phyloP scores from a whole-genome alignment of 2,329 filamentous ascomycete genomes.

The Penicillium olsonii region DNA sequence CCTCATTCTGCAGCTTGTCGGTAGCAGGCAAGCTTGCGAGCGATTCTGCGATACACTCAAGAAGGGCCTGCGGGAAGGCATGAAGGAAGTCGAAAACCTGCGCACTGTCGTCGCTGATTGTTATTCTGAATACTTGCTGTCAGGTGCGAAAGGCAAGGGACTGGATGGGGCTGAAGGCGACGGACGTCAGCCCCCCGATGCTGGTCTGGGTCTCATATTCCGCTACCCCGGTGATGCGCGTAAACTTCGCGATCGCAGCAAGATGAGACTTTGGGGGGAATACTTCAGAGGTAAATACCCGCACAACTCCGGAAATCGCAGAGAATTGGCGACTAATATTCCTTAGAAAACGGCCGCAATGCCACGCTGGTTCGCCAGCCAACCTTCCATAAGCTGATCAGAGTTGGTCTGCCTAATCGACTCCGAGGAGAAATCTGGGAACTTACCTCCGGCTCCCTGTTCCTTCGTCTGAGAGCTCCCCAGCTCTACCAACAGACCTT shows the following conservation, averaged over 20 bases:
- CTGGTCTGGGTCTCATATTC: slow-evolving; percentile 88
- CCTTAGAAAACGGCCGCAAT: slow-evolving; percentile 83
- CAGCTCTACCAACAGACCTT: slow-evolving; percentile 82
- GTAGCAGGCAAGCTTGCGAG: slow-evolving; percentile 85
- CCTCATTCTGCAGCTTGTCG: slow-evolving; percentile 87
- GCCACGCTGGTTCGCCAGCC: slow-evolving; percentile 89
- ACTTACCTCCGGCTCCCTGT: slow-evolving; percentile 86
- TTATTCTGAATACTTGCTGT: slow-evolving; percentile 83
- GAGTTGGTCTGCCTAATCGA: slow-evolving; percentile 90
- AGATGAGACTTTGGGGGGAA: slow-evolving; percentile 97
- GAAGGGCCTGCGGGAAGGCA: slow-evolving; percentile 79
- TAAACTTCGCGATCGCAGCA: slow-evolving; percentile 90
- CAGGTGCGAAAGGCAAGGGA: slow-evolving; percentile 41
- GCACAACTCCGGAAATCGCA: background rate
- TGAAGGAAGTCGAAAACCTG: slow-evolving; percentile 84
- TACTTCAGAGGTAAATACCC: slow-evolving; percentile 66
- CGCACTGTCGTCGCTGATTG: slow-evolving; percentile 78
- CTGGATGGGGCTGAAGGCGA: slow-evolving; percentile 56
- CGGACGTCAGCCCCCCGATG: slow-evolving; percentile 71
- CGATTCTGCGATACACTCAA: slow-evolving; percentile 96
- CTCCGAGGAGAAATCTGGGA: slow-evolving; percentile 96
- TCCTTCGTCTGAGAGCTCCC: slow-evolving; percentile 82
- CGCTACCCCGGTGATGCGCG: slow-evolving; percentile 92
- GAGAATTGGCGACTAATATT: slow-evolving; percentile 12
- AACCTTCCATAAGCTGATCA: slow-evolving; percentile 95